Base-by-base conservation (phyloP, 2,329 filamentous ascomycete genomes). In the Dactylellina parvicollis region DNA sequence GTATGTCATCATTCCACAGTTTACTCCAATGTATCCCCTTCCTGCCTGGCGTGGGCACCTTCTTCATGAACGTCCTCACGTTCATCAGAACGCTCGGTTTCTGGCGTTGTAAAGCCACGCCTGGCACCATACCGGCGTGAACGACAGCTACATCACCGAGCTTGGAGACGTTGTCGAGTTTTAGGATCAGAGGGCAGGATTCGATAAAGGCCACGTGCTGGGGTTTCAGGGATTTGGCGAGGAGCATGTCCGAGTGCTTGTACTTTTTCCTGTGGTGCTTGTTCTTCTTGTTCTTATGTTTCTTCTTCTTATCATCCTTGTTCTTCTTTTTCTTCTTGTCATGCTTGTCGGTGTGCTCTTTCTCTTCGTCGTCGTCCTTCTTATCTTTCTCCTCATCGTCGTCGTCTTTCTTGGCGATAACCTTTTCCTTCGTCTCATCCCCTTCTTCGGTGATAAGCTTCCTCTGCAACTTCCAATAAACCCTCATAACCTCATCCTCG, bases 51-150 rank as follows among this genome's bases (percentile, higher is more conserved):
- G 83, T 86, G 2, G 87, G 88, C 10, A 86, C 81, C 70, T 87
- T 85, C 9, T 86, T 88, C 9, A 84, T 81, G 16, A 96, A 86
- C 4, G 88, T 91, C 65, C 92, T 88, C 91, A 99, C 96, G 79
- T 92, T 95, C 92, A 97, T 97, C 40, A 91, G 90, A 56, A 90
- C 89, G 80, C 87, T 88, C 0, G 92, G 90, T 80, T 97, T 74
- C 36, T 75, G 50, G 56, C 85, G 83, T 47, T 89, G 84, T 12
- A 96, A 83, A 0, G 86, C 80, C 0, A 96, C 82, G 3, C 88
- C 90, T 0, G 94, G 92, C 0, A 95, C 88, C 1, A 98, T 84
- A 0, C 95, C 95, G 0, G 87, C 94, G 82, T 98, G 95, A 4
- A 93, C 94, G 55, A 92, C 89, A 3, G 89, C 84, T 3, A 96